Conservation (phyloP, 2,329 filamentous ascomycete species). For the Aotearoamyces nothofagi region DNA sequence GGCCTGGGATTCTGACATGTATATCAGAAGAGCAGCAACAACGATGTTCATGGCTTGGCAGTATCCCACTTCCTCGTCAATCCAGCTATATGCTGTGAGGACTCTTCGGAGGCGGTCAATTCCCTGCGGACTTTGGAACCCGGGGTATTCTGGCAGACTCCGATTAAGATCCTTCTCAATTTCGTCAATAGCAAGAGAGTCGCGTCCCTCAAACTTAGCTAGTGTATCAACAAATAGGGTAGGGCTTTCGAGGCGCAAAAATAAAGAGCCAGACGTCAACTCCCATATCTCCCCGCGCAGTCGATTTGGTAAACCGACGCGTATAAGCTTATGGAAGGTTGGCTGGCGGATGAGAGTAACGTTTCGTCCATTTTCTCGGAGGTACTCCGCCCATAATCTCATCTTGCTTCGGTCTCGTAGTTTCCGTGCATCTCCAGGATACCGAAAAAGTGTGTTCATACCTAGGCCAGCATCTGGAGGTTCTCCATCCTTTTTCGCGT, state of each 20-base stretch:
- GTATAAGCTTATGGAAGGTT: conserved; percentile 93
- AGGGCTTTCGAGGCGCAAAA: conserved; percentile 73
- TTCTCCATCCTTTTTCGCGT: conserved; percentile 41
- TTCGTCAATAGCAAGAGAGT: conserved; percentile 93
- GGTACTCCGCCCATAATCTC: conserved; percentile 91
- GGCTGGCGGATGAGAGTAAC: conserved; percentile 85
- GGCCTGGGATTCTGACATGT: conserved; percentile 91
- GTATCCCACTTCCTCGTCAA: conserved; percentile 88
- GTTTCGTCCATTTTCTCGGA: conserved; percentile 89
- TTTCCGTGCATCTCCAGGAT: conserved; percentile 89
- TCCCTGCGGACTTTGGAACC: conserved; percentile 91
- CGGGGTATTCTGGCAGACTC: conserved; percentile 91
- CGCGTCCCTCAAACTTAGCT: conserved; percentile 65
- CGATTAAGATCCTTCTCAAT: conserved; percentile 98
- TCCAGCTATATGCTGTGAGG: conserved; percentile 95
- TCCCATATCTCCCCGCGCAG: conserved; percentile 94
- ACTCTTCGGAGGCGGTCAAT: conserved; percentile 82
- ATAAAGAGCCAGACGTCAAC: conserved; percentile 80
- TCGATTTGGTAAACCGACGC: conserved; percentile 86
- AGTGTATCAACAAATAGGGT: conserved; percentile 74
- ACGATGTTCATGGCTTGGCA: conserved; percentile 99
- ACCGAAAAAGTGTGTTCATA: conserved; percentile 69
- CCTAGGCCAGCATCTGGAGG: conserved; percentile 89
- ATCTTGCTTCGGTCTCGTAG: conserved; percentile 92
- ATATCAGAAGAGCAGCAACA: conserved; percentile 92